phyloP scores from a whole-genome alignment of 2,329 filamentous ascomycete species.

The Cercospora sp. region DNA sequence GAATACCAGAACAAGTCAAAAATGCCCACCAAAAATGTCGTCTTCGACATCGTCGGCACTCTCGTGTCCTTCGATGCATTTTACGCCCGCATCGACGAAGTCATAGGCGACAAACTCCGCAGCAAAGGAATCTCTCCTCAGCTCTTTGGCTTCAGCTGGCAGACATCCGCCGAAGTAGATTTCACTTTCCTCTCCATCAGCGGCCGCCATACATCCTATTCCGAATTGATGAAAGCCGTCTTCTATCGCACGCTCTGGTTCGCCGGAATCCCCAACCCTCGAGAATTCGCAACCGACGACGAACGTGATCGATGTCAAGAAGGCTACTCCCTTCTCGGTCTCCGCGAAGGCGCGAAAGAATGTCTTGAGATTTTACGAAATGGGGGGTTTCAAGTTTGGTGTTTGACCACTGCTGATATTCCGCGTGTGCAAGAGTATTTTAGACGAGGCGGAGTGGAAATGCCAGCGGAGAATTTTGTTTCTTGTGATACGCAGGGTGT shows the following conservation, averaged over 20 bases:
- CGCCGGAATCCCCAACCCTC: conserved; percentile 47
- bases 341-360: conserved; percentile 46
- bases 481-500: conserved; percentile 53
- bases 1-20: neutral
- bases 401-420: conserved; percentile 55
- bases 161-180: conserved; percentile 51
- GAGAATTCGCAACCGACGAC: conserved; percentile 45
- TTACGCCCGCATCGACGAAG: conserved; percentile 44
- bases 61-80: conserved; percentile 51
- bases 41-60: conserved; percentile 54
- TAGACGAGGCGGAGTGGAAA: conserved; percentile 48
- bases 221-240: conserved; percentile 45
- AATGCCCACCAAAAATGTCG: conserved; percentile 32
- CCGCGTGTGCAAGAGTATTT: conserved; percentile 56
- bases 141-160: conserved; percentile 51
- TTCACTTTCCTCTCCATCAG: conserved; percentile 53
- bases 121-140: conserved; percentile 44
- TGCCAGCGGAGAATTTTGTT: conserved; percentile 54
- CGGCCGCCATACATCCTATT: conserved; percentile 47
- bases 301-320: conserved; percentile 46
- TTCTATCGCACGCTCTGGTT: conserved; percentile 54
- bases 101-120: conserved; percentile 46
- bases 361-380: conserved; percentile 47
- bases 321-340: conserved; percentile 39
- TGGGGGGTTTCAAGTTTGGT: conserved; percentile 56